Evolutionary conservation across 768 basidiomycete genomes (phyloP), one percentile per base, ranked within the genome.

Genomic region (Phaeotremella fagi): DNA sequence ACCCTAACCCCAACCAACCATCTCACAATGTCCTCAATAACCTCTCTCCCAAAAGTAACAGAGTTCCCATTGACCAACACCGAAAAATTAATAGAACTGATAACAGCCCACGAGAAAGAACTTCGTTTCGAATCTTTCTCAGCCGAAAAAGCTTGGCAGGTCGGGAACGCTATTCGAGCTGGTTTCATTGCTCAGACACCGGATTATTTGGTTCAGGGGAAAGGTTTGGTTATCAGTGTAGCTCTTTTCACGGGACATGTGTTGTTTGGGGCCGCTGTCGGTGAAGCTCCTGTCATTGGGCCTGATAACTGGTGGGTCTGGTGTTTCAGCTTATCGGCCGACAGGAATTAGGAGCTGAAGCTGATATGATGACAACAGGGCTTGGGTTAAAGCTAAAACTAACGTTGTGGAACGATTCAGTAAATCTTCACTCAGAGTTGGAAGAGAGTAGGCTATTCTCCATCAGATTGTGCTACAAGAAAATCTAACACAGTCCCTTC

Each of bases 311-410:
- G n/a, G 59, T 59, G 44, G 20, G 57, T 43, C 11, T 47, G 25
- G 20, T 26, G 37, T 33, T 11, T 24, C 27, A 3, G 6, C 29
- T 11, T 2, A 12, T 24, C 16, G 33, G 22, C 3, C 20, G 43
- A 49, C 22, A 3, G 27, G 35, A 3, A 20, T 2, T 22, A 29
- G n/a, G n/a, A 27, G 31, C 16, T 28, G n/a, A 44, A n/a, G 29
- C 18, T n/a, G 43, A n/a, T 52, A 24, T 24, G 28, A 18, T 26
- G 15, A 7, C 33, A 16, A 7, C 29, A 60, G 62, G 58, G 27
- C 16, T 22, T 70, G 68, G 68, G 65, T 56, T 4, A 24, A 54
- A 16, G 60, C 46, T 16, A 70, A 70, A 33, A 50, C 37, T 33
- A 63, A 59, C 14, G 55, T 62, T 2, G 63, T 67, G 24, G 52